Base-by-base conservation (phyloP, 78 protist genomes). In the Dictyostelium citrinum region DNA sequence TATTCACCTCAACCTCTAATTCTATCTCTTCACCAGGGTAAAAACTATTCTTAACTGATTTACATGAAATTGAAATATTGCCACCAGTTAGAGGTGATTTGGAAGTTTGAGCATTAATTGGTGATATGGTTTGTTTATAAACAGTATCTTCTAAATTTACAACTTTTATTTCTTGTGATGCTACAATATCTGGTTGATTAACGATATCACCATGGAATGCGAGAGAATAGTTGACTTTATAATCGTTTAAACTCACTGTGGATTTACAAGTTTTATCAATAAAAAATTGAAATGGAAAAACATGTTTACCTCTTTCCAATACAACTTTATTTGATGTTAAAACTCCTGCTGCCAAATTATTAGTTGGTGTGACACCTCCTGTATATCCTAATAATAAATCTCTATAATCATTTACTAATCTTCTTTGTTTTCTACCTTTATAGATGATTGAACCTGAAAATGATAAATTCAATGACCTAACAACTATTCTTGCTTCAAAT, bases 51-150 rank as follows among this genome's bases (percentile, higher is more conserved):
- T 82, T 82, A 6, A 45, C 17, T 2, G 74, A 31, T 43, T 39
- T 68, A n/a, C 49, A 27, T 16, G n/a, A 27, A 5, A 82, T 51
- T 7, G 58, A 71, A 16, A 82, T 82, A 8, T 43, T 29, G 3
- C 90, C 90, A 29, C 90, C 90, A 8, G 90, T 46, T 11, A 82
- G 33, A 70, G 90, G 90, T 43, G 90, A 43, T 41, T 82, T 82
- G 9, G 90, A 82, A 1, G 90, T 64, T 22, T 45, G 27, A 2
- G 33, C 78, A n/a, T 68, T n/a, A 2, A 82, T 68, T 35, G 90
- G 78, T 37, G 60, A 22, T 41, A 12, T 24, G 8, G 90, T 67
- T 31, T 29, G 24, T 67, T 82, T 82, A 31, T 64, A 27, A 4
- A 64, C 33, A 5, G 90, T 82, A 49, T 82, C 90, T 82, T 82